Percentiles rank a stretch among this genome's conserved stretches.
Conservation (phyloP, 2,329 filamentous ascomycete genomes). For the Arthrobotrys sinensis region DNA sequence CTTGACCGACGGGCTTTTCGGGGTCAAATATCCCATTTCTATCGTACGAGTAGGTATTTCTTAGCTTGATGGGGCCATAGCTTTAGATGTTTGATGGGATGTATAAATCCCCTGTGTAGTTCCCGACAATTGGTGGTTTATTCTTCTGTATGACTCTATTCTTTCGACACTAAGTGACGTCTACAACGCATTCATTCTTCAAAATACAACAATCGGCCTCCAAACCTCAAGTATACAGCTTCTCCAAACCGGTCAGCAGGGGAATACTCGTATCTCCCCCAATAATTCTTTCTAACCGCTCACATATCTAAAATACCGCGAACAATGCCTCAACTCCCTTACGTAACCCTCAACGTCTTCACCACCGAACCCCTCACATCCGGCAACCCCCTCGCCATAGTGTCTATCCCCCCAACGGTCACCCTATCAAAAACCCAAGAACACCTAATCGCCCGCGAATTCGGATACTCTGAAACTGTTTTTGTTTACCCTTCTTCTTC, state of each 20-base stretch:
- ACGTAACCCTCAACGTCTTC: conserved; percentile 75
- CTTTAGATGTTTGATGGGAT: background rate
- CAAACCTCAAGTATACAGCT: background rate
- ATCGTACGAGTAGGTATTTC: too few relatives aligned
- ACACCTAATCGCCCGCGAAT: conserved; percentile 75
- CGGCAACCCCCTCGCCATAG: conserved; percentile 76
- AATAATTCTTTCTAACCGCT: too few relatives aligned
- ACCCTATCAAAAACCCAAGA: conserved; percentile 72
- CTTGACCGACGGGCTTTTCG: background rate
- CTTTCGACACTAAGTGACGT: conserved; percentile 9
- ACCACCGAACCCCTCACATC: conserved; percentile 74
- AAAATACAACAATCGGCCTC: conserved; percentile 43
- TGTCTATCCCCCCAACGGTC: conserved; percentile 71
- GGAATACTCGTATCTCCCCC: too few relatives aligned
- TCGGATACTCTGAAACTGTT: conserved; percentile 77
- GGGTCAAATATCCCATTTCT: too few relatives aligned
- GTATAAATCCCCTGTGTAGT: too few relatives aligned
- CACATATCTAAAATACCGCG: background rate
- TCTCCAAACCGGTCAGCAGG: too few relatives aligned
- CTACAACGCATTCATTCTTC: conserved; percentile 23
- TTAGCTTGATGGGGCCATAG: too few relatives aligned
- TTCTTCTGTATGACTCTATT: background rate
- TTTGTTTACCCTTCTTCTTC: conserved; percentile 67
- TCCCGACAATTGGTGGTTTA: too few relatives aligned
- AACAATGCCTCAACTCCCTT: conserved; percentile 61